phyloP scores from a whole-genome alignment of 768 basidiomycete genomes.

The Rubroboletus satanas region DNA sequence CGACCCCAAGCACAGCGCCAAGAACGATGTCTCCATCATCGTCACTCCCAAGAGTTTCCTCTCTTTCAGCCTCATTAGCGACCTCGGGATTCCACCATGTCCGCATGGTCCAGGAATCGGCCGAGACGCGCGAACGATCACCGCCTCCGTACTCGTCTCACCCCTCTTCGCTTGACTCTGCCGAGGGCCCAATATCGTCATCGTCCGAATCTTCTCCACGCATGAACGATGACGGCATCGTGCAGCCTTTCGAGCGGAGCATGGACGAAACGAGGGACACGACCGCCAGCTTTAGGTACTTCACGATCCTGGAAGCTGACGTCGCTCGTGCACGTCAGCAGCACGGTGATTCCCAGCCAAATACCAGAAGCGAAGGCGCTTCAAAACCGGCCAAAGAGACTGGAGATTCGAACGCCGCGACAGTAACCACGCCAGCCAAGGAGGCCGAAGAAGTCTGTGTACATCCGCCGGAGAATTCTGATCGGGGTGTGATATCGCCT shows the following conservation, averaged over 20 bases:
- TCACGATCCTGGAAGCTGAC: conserved; percentile 42
- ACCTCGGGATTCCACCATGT: conserved; percentile 56
- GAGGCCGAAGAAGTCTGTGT: conserved; percentile 6
- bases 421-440: conserved; percentile 6
- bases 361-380: conserved; percentile 9
- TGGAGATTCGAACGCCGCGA: conserved; percentile 11
- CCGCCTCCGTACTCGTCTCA: conserved; percentile 37
- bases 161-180: conserved; percentile 30
- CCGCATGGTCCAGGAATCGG: conserved; percentile 28
- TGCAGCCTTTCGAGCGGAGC: conserved; percentile 40
- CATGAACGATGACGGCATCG: conserved; percentile 23
- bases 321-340: conserved; percentile 29
- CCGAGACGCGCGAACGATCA: conserved; percentile 19
- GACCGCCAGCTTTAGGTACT: conserved; percentile 46
- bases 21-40: conserved; percentile 38
- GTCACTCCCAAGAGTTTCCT: conserved; percentile 46
- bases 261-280: conserved; percentile 46
- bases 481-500: conserved; percentile 24
- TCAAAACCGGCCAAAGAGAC: conserved; percentile 8
- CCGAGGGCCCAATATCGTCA: conserved; percentile 20
- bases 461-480: conserved; percentile 17
- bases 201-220: conserved; percentile 21
- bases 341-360: conserved; percentile 3
- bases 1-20: conserved; percentile 37
- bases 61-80: conserved; percentile 68